A percentile compares a stretch with the other conserved stretches of the same genome.
These are phyloP conservation scores for Trebouxia sp. DNA, from an alignment of 139 green algal genomes.

Conservation along the genomic window DNA sequence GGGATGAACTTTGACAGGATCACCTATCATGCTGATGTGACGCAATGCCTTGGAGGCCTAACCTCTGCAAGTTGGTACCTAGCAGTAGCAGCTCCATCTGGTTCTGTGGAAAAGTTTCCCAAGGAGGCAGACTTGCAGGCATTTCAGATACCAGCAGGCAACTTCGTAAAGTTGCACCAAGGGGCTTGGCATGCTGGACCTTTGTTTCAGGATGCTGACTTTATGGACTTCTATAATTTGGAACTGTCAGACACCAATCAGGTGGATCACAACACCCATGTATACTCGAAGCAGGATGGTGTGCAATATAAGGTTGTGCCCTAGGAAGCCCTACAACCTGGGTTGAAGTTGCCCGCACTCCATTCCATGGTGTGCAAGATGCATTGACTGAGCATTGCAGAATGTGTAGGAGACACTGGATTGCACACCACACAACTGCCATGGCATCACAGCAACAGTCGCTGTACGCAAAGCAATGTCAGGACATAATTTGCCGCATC, in stretches of 20 bases:
- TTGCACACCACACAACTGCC: too few species aligned
- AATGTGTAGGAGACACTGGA: too few species aligned
- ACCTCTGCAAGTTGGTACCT: constrained; percentile 75
- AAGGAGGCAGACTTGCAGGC: constrained; percentile 43
- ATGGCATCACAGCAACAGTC: too few species aligned
- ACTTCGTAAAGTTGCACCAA: constrained; percentile 59
- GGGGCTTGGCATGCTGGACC: constrained; percentile 82
- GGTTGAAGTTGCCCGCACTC: too few species aligned
- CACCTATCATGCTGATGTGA: constrained; percentile 86
- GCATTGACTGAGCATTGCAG: too few species aligned
- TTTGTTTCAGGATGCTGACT: constrained; percentile 58
- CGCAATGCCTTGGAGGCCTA: constrained; percentile 71
- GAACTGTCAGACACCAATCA: constrained; percentile 95
- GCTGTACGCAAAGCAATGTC: too few species aligned
- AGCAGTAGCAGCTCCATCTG: constrained; percentile 68
- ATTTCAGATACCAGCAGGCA: constrained; percentile 55
- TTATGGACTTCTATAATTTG: constrained; percentile 94
- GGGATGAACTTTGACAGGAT: constrained; percentile 81
- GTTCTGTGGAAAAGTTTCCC: constrained; percentile 28
- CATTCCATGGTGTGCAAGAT: constrained; percentile 24
- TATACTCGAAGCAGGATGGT: constrained; percentile 50
- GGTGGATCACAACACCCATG: constrained; percentile 89
- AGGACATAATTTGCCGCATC: too few species aligned
- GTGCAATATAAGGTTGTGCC: constrained; percentile 39
- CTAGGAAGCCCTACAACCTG: too few species aligned